Percentiles rank a stretch among this genome's conserved stretches.
phyloP scores from a whole-genome alignment of 2,329 filamentous ascomycete species.

The Trichoderma atrobrunneum region DNA sequence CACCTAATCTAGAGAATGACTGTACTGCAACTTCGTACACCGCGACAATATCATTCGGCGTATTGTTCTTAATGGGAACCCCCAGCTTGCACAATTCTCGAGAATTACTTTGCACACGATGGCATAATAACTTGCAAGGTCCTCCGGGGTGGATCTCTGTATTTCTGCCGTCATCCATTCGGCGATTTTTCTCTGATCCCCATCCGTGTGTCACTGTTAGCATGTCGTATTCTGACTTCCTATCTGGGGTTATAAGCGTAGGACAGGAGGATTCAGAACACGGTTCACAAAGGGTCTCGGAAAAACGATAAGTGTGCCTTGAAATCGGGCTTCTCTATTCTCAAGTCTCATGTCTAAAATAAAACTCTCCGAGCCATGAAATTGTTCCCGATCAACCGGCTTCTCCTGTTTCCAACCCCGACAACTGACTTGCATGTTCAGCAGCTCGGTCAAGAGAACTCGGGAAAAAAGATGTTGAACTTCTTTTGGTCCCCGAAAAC shows the following conservation, averaged over 20 bases:
- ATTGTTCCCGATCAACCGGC: constrained; percentile 1
- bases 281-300: background rate
- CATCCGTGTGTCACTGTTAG: background rate
- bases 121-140: background rate
- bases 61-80: background rate
- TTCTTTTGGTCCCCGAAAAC: constrained; percentile 45
- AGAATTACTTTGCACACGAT: background rate
- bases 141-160: background rate
- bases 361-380: constrained; percentile 5
- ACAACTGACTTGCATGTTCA: constrained; percentile 34
- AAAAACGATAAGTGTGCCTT: background rate
- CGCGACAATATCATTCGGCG: background rate
- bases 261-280: background rate
- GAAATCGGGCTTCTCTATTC: constrained; percentile 16
- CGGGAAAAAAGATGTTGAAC: constrained; percentile 48
- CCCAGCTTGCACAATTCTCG: background rate
- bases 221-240: background rate
- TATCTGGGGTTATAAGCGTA: background rate
- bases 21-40: background rate
- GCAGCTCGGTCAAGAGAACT: constrained; percentile 40
- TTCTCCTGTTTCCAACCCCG: constrained; percentile 22
- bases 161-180: background rate
- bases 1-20: background rate
- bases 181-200: background rate
- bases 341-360: constrained; percentile 15